Evolutionary conservation across 352 stramenopile genomes (phyloP), one percentile per base, ranked within the genome.

Genomic region (Pythium aphanidermatum): DNA sequence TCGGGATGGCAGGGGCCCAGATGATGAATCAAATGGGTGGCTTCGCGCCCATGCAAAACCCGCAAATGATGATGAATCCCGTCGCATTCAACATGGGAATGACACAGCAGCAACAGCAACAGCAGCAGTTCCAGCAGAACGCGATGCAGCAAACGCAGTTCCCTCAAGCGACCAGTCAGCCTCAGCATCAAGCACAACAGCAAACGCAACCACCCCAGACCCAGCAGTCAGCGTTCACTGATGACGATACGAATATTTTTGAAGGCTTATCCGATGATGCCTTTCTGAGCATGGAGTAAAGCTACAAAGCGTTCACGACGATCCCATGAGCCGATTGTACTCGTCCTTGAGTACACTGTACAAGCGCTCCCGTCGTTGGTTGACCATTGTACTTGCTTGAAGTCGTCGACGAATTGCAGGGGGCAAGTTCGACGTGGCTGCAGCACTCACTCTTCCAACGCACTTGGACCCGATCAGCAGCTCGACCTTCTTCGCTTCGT

Each of bases 271-370:
- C 73, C 33, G 75, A 87, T 31, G 78, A 90, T 56, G 63, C 70
- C 14, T 90, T 90, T 44, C 69, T 87, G 42, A 62, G 68, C 62
- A 81, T 86, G 68, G 72, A 83, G 67, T 78, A 64, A 71, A 35
- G 43, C 55, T 62, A 26, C 25, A 64, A 46, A 47, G 20, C 62
- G 17, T 60, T 65, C 45, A 64, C 28, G 5, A 44, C 20, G 12
- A 29, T 20, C 23, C 26, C 19, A 13, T 46, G 26, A 46, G 26
- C 25, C 54, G 46, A 8, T 65, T 34, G 39, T 84, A 79, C 9
- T 91, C 74, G 25, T 55, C 42, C 14, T 46, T 46, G 51, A 91
- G 49, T 34, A 76, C 59, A 25, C 57, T 31, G 46, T 83, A 85
- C 38, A 89, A 56, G 17, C 50, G 62, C 51, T 87, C 70, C 34